phyloP scores from a whole-genome alignment of 768 basidiomycete genomes.

The Tulasnella sp. region DNA sequence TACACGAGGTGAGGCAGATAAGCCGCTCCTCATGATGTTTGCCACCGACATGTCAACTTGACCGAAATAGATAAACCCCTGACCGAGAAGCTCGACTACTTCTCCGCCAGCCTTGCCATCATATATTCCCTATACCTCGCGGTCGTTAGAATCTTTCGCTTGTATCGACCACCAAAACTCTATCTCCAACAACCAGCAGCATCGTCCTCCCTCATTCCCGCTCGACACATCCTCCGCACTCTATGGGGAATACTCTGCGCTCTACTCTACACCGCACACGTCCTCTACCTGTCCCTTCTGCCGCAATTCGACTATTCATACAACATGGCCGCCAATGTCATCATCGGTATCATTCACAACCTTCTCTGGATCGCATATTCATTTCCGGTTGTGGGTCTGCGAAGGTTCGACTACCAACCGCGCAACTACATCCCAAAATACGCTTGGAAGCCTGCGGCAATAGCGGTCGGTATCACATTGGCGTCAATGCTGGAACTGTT shows the following conservation, averaged over 20 bases:
- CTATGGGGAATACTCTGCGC: constrained; percentile 45
- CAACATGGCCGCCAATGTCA: constrained; percentile 79
- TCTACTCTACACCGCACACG: constrained; percentile 52
- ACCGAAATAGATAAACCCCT: constrained; percentile 51
- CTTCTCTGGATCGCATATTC: constrained; percentile 70
- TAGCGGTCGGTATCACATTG: constrained; percentile 59
- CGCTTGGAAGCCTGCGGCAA: constrained; percentile 33
- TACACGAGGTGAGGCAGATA: constrained; percentile 56
- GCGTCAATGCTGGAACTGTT: constrained; percentile 77
- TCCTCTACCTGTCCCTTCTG: constrained; percentile 64
- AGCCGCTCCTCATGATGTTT: not conserved
- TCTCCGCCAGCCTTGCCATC: constrained; percentile 81
- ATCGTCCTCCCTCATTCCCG: constrained; percentile 25
- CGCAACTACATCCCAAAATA: constrained; percentile 45
- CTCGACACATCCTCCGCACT: constrained; percentile 21
- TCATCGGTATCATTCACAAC: constrained; percentile 69
- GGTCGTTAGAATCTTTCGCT: constrained; percentile 61
- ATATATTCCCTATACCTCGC: constrained; percentile 71
- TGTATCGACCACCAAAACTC: constrained; percentile 37
- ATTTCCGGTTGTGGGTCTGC: constrained; percentile 41
- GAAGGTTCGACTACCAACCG: constrained; percentile 42
- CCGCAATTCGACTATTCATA: constrained; percentile 88
- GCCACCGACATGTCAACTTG: not conserved
- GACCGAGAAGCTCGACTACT: constrained; percentile 92
- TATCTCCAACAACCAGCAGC: constrained; percentile 22